These are phyloP conservation scores for Quercus gilva DNA, from an alignment of 306 rosid species.

Conservation along the genomic window DNA sequence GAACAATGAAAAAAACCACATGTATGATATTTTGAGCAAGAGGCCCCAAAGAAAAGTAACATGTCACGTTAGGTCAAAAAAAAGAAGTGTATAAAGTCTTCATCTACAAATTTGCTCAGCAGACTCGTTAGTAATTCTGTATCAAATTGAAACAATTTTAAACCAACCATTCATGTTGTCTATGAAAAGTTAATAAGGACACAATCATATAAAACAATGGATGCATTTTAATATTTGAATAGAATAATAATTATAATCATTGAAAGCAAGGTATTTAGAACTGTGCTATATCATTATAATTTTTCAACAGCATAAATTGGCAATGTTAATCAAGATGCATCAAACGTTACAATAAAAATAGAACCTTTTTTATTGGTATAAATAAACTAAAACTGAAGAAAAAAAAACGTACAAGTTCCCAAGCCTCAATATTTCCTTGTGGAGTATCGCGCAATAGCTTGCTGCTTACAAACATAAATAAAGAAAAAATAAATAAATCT, in stretches of 20 bases:
- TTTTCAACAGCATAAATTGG: background rate
- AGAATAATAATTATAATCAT: background rate
- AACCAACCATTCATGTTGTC: background rate
- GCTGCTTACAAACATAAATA: slow-evolving; percentile 42
- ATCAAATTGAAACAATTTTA: background rate
- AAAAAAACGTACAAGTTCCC: slow-evolving; percentile 82
- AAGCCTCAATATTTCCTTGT: slow-evolving; percentile 56
- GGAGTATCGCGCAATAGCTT: slow-evolving; percentile 38
- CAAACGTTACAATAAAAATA: background rate
- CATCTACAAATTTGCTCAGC: background rate
- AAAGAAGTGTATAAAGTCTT: background rate
- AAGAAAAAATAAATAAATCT: background rate
- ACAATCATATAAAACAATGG: background rate
- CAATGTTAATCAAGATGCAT: background rate
- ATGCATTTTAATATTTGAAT: background rate
- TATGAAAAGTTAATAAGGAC: background rate
- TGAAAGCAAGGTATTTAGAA: background rate
- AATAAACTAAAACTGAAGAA: background rate
- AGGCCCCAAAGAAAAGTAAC: background rate
- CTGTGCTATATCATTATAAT: background rate
- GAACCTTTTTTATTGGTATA: background rate
- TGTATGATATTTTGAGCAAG: background rate
- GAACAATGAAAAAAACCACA: slow-evolving; percentile 13
- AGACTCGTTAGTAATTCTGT: background rate
- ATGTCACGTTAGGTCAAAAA: background rate